Base-by-base conservation (phyloP, 2,329 filamentous ascomycete species). In the Hymenoscyphus repandus region DNA sequence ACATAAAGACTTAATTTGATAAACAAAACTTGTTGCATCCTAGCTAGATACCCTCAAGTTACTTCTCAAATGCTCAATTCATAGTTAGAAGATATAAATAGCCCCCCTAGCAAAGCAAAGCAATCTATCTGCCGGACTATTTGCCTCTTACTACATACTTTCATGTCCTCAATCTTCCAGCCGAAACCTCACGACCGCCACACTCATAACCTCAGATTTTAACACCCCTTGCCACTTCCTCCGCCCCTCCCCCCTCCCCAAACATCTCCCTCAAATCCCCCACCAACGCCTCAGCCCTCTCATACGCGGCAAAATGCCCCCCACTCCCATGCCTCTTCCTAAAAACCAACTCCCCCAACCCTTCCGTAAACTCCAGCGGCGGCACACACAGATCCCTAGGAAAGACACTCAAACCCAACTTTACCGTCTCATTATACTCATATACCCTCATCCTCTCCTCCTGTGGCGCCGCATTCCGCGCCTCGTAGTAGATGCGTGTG, bases 401-500 rank as follows among this genome's bases (percentile, higher is more conserved):
- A 56, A 83, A 83, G 51, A 77, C 72, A 2, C 71, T 75, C 9
- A 82, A 53, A 0, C 78, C 80, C 31, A 80, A 68, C 61, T 77
- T 78, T 27, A 78, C 44, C 68, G 68, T 55, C 17, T 46, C 20
- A 17, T 53, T 49, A 31, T 49, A 59, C 13, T 37, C 44, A 39
- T 36, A 42, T 11, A 47, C 1, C 18, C 15, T 43, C 31, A 1
- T 39, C 34, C 12, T 18, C 37, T 39, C 17, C 18, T 42, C 49
- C 13, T n/a, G n/a, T n/a, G 13, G 45, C 31, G n/a, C 30, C 10
- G 31, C 18, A 51, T 83, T 79, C 6, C 60, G 66, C 0, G 72
- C 70, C 66, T 90, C 86, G 59, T 90, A 90, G 68, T 92, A 92
- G 40, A 90, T 88, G 5, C 83, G 68, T 6, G 78, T 62, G 51